Evolutionary conservation across 164 flowering plant species (phyloP), one percentile per base, ranked within the genome.

Genomic region (Annona cherimola): DNA sequence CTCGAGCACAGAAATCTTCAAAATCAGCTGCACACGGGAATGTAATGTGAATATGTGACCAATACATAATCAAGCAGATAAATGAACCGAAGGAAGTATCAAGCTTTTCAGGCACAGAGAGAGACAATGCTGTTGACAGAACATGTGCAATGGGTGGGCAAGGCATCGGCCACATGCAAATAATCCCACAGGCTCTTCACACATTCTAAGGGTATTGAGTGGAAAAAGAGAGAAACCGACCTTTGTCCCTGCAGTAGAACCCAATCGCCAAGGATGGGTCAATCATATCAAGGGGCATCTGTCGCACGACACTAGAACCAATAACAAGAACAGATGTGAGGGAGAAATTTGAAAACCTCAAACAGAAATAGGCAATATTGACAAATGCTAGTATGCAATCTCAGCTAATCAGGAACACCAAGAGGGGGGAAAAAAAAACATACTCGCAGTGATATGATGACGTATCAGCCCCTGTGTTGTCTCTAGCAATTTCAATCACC

Each of bases 231-330:
- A 4, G 19, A 16, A 41, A 20, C 79, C 9, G 68, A 88, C 97
- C 91, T 87, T 84, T 90, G 82, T 87, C 89, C 61, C 88, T 83
- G 76, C 98, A 94, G 61, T 86, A 94, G 78, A 94, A 94, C 41
- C 98, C 96, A 71, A 94, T 85, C n/a, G 97, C 97, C 83, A 92
- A 71, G 14, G 98, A 94, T 69, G 98, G 86, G 82, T 94, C 98
- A 64, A 94, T 84, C n/a, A 81, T 80, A 9, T 87, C 92, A 3
- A 94, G 78, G 8, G 89, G 86, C 72, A 92, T 79, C 69, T 88
- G 84, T 44, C 92, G 81, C 5, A 87, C 63, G 40, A 75, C 76
- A 78, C 94, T 91, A 85, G 7, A 18, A 67, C 72, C 16, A 54
- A 42, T 50, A 20, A 70, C 71, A 18, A 62, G 41, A 42, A 42